A percentile compares a stretch with the other conserved stretches of the same genome.
Evolutionary conservation across 306 rosid species (phyloP).

Genomic region (Arachis hypogaea): DNA sequence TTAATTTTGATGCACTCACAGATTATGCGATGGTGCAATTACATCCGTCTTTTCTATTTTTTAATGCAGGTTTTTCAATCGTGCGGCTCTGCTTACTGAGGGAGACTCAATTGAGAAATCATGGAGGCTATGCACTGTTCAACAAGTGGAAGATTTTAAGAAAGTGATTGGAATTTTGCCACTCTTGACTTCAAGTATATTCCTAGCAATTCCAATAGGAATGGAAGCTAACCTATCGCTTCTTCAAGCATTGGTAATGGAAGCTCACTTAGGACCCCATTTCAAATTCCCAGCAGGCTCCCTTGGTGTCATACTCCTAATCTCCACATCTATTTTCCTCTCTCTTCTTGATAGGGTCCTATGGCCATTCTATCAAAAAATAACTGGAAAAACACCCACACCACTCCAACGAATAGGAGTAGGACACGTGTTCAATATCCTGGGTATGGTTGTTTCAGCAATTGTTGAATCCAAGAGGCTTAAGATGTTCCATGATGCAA

Average conservation of each 20-base stretch:
- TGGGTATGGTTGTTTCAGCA: slow-evolving; percentile 54
- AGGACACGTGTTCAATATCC: slow-evolving; percentile 54
- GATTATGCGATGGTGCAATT: too few relatives aligned
- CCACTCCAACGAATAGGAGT: slow-evolving; percentile 60
- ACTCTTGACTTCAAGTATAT: slow-evolving; percentile 54
- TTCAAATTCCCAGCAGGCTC: slow-evolving; percentile 60
- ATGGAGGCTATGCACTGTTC: slow-evolving; percentile 60
- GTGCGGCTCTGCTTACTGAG: slow-evolving; percentile 52
- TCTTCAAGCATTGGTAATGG: slow-evolving; percentile 66
- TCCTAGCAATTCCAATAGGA: slow-evolving; percentile 53
- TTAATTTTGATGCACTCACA: too few relatives aligned
- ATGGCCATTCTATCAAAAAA: slow-evolving; percentile 49
- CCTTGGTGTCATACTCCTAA: slow-evolving; percentile 32
- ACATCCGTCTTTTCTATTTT: too few relatives aligned
- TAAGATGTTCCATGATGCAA: slow-evolving; percentile 29
- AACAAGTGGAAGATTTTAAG: slow-evolving; percentile 69
- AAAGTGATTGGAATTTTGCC: slow-evolving; percentile 50
- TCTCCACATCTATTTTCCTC: slow-evolving; percentile 52
- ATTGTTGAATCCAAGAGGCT: slow-evolving; percentile 70
- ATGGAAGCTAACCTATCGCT: slow-evolving; percentile 50
- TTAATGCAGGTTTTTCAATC: slow-evolving; percentile 53
- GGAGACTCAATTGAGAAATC: slow-evolving; percentile 56
- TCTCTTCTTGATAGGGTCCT: slow-evolving; percentile 51
- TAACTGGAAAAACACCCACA: slow-evolving; percentile 35
- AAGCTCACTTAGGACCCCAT: slow-evolving; percentile 58